A percentile compares a stretch with the other conserved stretches of the same genome.
Conservation (phyloP, 1,284 basidiomycete species). For the Trichosporon ovoides region DNA sequence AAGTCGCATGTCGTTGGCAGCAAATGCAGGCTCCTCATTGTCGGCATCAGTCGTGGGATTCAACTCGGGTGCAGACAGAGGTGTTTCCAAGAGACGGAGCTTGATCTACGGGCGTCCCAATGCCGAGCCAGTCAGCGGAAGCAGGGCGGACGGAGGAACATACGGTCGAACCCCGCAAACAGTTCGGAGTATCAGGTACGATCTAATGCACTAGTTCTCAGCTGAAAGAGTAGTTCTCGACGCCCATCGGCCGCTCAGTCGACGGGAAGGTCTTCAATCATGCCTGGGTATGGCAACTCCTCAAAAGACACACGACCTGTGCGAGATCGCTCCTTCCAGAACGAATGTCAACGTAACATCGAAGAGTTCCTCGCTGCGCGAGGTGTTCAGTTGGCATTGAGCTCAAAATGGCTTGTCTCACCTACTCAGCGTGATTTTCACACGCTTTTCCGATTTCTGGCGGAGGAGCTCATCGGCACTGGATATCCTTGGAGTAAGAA, state of each 20-base stretch:
- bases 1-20: background rate
- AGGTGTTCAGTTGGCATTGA: conserved; percentile 58
- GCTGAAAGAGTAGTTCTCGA: conserved; percentile 53
- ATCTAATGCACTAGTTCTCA: background rate
- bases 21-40: background rate
- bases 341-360: conserved; percentile 69
- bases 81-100: conserved; percentile 1
- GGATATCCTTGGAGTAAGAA: conserved; percentile 55
- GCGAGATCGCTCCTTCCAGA: conserved; percentile 64
- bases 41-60: background rate
- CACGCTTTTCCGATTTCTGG: conserved; percentile 68
- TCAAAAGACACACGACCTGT: conserved; percentile 67
- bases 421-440: conserved; percentile 79
- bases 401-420: conserved; percentile 60
- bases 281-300: conserved; percentile 45
- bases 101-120: background rate
- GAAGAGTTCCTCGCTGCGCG: conserved; percentile 60
- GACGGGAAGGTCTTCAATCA: conserved; percentile 53
- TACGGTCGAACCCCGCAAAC: conserved; percentile 64
- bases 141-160: conserved; percentile 54
- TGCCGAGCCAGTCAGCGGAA: conserved; percentile 22
- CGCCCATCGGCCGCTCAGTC: conserved; percentile 56
- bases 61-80: background rate
- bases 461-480: conserved; percentile 63
- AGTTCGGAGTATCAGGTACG: background rate